Evolutionary conservation across 495 filamentous ascomycete genomes (phyloP).

Genomic region (Neurospora cerealis): DNA sequence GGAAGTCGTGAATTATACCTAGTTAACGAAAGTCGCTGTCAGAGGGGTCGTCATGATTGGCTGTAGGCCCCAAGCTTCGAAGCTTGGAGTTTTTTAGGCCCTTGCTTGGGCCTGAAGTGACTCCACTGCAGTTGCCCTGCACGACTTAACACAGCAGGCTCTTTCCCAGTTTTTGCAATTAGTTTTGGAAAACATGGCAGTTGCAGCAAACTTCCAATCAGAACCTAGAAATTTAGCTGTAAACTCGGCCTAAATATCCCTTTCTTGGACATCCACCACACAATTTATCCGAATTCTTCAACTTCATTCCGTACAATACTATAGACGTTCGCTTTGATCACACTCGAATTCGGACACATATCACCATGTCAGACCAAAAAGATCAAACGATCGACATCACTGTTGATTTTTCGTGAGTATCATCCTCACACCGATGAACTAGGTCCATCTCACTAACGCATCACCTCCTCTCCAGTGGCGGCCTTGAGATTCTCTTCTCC

Average conservation of each 20-base stretch:
- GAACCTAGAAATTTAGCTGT: neutral
- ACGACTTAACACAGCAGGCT: neutral
- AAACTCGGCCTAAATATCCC: neutral
- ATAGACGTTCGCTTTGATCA: neutral
- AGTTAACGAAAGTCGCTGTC: neutral
- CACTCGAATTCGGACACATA: neutral
- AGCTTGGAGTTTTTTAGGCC: neutral
- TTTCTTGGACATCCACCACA: neutral
- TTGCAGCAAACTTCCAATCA: neutral
- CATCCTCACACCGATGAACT: neutral
- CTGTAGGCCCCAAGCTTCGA: neutral
- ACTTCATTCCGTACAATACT: neutral
- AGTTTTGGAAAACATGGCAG: neutral
- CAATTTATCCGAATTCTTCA: neutral
- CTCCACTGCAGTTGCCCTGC: neutral
- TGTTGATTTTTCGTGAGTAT: conserved; percentile 27
- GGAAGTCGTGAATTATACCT: neutral
- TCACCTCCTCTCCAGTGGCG: conserved; percentile 50
- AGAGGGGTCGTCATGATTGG: neutral
- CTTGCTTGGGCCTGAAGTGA: neutral
- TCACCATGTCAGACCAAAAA: conserved; percentile 8
- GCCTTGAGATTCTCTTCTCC: conserved; percentile 89
- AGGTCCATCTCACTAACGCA: neutral
- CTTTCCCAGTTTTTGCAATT: neutral
- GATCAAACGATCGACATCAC: conserved; percentile 20